phyloP scores from a whole-genome alignment of 2,329 filamentous ascomycete species.

The Xylariales sp. region DNA sequence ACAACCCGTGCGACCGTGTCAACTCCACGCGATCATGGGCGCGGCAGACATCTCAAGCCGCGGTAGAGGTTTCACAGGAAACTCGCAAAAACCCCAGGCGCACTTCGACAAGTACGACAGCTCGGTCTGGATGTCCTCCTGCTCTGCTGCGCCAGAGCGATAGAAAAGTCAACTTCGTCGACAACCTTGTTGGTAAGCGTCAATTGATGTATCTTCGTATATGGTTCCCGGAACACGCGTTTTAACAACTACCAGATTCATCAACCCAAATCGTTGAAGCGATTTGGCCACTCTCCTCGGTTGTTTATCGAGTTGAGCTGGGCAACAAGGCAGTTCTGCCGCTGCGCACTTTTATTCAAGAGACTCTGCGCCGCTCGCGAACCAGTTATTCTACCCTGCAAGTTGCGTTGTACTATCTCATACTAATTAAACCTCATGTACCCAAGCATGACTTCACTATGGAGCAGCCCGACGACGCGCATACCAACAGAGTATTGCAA shows the following conservation, averaged over 20 bases:
- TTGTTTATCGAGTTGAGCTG: constrained; percentile 68
- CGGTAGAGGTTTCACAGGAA: constrained; percentile 53
- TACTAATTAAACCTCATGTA: constrained; percentile 88
- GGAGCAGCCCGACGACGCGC: constrained; percentile 73
- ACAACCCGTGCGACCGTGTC: constrained; percentile 22
- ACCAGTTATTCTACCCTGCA: constrained; percentile 97
- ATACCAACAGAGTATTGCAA: constrained; percentile 75
- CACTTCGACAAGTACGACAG: constrained; percentile 48
- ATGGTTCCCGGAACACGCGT: too few species aligned
- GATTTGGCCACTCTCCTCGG: constrained; percentile 91
- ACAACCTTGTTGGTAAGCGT: constrained; percentile 93
- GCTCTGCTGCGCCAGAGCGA: constrained; percentile 80
- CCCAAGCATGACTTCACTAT: constrained; percentile 80
- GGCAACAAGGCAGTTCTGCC: constrained; percentile 77
- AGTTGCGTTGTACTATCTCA: constrained; percentile 92
- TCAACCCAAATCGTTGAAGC: constrained; percentile 95
- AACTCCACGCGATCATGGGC: constrained; percentile 26
- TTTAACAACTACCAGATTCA: constrained; percentile 69
- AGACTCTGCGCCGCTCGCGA: constrained; percentile 88
- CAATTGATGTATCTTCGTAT: constrained; percentile 22
- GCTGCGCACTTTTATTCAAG: constrained; percentile 93
- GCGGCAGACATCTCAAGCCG: constrained; percentile 27
- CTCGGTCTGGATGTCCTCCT: constrained; percentile 62
- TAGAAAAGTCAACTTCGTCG: constrained; percentile 91
- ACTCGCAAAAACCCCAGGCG: constrained; percentile 62